Conservation (phyloP, 768 basidiomycete species). For the Pulveroboletus ravenelii region DNA sequence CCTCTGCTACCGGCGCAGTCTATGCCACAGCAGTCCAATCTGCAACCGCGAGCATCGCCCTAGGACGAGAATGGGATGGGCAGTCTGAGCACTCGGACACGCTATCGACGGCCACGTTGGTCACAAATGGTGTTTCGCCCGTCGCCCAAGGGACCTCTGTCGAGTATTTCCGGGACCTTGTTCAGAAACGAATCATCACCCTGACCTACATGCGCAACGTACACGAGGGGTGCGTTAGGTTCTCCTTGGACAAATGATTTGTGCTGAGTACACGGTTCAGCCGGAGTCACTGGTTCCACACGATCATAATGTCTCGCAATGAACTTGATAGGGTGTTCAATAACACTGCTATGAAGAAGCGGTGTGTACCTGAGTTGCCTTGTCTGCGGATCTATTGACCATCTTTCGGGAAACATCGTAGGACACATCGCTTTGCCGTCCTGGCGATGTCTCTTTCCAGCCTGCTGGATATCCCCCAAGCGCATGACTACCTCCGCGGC, state of each 20-base stretch:
- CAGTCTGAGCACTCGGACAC: constrained; percentile 58
- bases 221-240: constrained; percentile 69
- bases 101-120: constrained; percentile 33
- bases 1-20: constrained; percentile 35
- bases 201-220: constrained; percentile 81
- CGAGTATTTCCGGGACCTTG: constrained; percentile 73
- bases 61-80: constrained; percentile 64
- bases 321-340: constrained; percentile 76
- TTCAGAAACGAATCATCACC: constrained; percentile 81
- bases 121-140: constrained; percentile 31
- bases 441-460: constrained; percentile 84
- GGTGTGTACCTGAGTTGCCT: constrained; percentile 40
- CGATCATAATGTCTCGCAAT: constrained; percentile 67
- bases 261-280: constrained; percentile 34
- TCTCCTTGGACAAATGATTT: background rate
- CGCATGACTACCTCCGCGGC: constrained; percentile 74
- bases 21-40: constrained; percentile 34
- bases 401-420: constrained; percentile 27
- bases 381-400: background rate
- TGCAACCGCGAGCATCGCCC: constrained; percentile 35
- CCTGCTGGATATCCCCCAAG: constrained; percentile 74
- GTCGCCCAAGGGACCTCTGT: constrained; percentile 61
- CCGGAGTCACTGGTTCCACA: constrained; percentile 84
- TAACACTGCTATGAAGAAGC: constrained; percentile 71
- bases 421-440: constrained; percentile 77